Evolutionary conservation across 352 stramenopile genomes (phyloP).

Genomic region (Nothophytophthora sp.): DNA sequence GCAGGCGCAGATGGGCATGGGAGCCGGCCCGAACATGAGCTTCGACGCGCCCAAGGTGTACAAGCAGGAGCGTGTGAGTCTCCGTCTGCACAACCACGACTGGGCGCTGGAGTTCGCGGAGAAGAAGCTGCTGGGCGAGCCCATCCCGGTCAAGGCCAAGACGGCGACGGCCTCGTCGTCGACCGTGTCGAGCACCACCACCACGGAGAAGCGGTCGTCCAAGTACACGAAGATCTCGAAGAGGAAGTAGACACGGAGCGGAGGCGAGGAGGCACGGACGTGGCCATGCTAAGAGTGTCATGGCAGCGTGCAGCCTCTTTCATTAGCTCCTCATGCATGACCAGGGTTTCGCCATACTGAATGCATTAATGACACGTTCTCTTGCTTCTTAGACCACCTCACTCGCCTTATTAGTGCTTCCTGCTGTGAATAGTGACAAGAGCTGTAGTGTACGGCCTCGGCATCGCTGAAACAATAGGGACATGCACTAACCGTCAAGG

Average conservation of each 20-base stretch:
- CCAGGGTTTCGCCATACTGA: too few relatives aligned
- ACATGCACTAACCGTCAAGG: too few relatives aligned
- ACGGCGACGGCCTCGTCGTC: constrained; percentile 5
- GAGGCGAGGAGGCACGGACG: too few relatives aligned
- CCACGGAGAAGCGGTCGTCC: constrained; percentile 48
- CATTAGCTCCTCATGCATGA: too few relatives aligned
- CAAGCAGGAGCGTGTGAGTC: constrained; percentile 88
- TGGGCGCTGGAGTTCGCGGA: constrained; percentile 81
- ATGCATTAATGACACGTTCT: too few relatives aligned
- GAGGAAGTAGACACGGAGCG: constrained; percentile 43
- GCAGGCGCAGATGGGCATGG: constrained; percentile 94
- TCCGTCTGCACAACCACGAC: constrained; percentile 83
- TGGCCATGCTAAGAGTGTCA: not conserved
- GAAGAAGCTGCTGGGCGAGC: constrained; percentile 81
- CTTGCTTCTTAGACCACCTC: too few relatives aligned
- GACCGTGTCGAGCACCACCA: constrained; percentile 23
- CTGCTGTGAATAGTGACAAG: too few relatives aligned
- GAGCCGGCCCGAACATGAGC: constrained; percentile 75
- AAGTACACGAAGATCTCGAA: constrained; percentile 84
- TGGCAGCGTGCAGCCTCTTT: not conserved
- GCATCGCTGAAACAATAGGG: too few relatives aligned
- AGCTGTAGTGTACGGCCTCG: too few relatives aligned
- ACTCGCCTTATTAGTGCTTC: too few relatives aligned
- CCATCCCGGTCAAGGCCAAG: constrained; percentile 56
- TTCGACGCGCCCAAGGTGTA: constrained; percentile 91